Percentiles rank a stretch among this genome's conserved stretches.
Evolutionary conservation across 1,139 yeast genomes (phyloP).

Genomic region (Yamadazyma membranifaciens): DNA sequence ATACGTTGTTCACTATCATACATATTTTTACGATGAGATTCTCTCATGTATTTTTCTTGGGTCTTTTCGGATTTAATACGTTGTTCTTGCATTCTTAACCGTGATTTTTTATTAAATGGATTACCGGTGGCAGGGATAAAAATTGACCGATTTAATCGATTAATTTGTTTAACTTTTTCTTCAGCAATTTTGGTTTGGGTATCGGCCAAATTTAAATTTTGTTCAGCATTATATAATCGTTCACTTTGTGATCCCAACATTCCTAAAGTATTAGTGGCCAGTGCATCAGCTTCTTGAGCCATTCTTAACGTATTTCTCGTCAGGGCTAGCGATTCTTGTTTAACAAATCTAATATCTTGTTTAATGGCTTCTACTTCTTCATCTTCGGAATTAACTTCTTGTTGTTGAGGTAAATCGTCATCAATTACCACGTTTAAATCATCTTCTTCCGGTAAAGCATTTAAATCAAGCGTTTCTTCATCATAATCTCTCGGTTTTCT

Average conservation of each 20-base stretch:
- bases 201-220: conserved; percentile 70
- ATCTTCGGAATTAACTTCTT: conserved; percentile 57
- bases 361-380: conserved; percentile 90
- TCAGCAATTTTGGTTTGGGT: conserved; percentile 84
- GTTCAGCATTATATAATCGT: conserved; percentile 75
- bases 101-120: conserved; percentile 83
- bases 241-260: conserved; percentile 93
- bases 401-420: conserved; percentile 42
- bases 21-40: conserved; percentile 41
- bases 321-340: conserved; percentile 82
- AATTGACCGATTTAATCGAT: conserved; percentile 76
- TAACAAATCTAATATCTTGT: conserved; percentile 79
- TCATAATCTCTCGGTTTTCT: conserved; percentile 22
- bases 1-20: conserved; percentile 48
- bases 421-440: conserved; percentile 48
- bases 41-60: conserved; percentile 54
- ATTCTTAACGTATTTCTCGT: conserved; percentile 83
- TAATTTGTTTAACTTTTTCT: conserved; percentile 77
- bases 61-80: conserved; percentile 63
- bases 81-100: conserved; percentile 75
- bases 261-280: conserved; percentile 87
- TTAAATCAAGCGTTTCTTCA: conserved; percentile 32
- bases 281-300: conserved; percentile 90
- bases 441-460: conserved; percentile 34
- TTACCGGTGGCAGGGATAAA: conserved; percentile 79